Base-by-base conservation (phyloP, 768 basidiomycete genomes). In the Amanita pallidorosea region DNA sequence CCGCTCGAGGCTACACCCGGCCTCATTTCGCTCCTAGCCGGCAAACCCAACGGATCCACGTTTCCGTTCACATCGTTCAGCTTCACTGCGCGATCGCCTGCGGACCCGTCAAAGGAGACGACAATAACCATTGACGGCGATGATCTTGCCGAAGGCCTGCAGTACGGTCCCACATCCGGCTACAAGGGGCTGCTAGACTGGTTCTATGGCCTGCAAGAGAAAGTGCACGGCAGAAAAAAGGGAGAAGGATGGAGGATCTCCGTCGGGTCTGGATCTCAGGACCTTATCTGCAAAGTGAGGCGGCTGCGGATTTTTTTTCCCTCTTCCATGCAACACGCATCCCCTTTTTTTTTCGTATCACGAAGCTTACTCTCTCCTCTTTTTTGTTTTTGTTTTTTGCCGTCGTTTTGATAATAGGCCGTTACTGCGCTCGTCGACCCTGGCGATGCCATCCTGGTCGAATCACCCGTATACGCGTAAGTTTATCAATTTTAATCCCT, bases 41-140 rank as follows among this genome's bases (percentile, higher is more conserved):
- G 95, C 23, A 92, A 94, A 65, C 95, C 95, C 5, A 94, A 95
- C 60, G 75, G 83, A 7, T 70, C 74, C n/a, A 86, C 89, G 17
- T 98, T 97, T 69, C 95, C 95, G 1, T 88, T 98, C 69, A 81
- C 82, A 2, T 81, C 84, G 0, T 69, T 98, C 57, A 81, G 76
- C 50, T 80, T 88, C 64, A 77, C 71, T 1, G 73, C 80, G 3
- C 68, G 73, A 17, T 76, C 79, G 9, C 77, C 77, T 2, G 63
- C 61, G 20, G 66, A 76, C 51, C 67, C 70, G 9, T 54, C 59
- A 17, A 62, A 72, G 48, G 77, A 81, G 29, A 67, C 68, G 2
- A 63, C 70, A 0, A 62, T 92, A 45, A 71, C 68, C 1, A 67
- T 95, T 43, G 69, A 70, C n/a, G 74, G 71, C 0, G 61, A 68